Percentiles rank a stretch among this genome's conserved stretches.
Evolutionary conservation across 2,329 filamentous ascomycete species (phyloP).

Genomic region (Trichoderma breve): DNA sequence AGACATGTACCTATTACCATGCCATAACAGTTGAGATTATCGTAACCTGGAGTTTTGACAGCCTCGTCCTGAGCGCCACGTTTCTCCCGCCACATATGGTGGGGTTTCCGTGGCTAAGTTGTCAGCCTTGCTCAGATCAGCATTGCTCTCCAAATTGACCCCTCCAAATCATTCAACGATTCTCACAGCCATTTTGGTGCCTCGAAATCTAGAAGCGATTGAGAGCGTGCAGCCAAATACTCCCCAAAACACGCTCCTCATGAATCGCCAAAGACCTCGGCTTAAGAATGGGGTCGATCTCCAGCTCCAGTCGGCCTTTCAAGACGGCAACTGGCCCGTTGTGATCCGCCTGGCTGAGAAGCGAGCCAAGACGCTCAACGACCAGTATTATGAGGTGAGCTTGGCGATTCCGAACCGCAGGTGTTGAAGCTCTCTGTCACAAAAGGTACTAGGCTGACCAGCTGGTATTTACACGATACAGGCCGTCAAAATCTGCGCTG

Average conservation of each 20-base stretch:
- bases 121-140: constrained; percentile 7
- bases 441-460: not conserved
- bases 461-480: constrained; percentile 35
- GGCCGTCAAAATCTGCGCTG: constrained; percentile 50
- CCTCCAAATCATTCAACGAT: constrained; percentile 4
- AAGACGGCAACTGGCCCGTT: constrained; percentile 52
- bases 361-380: constrained; percentile 47
- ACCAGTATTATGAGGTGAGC: constrained; percentile 56
- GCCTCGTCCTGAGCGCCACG: constrained; percentile 1
- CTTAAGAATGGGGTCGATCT: constrained; percentile 53
- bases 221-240: not conserved
- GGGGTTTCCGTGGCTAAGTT: not conserved
- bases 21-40: no score
- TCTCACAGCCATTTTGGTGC: not conserved
- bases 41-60: not conserved
- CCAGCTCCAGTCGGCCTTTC: constrained; percentile 55
- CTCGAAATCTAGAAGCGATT: not conserved
- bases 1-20: no score
- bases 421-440: not conserved
- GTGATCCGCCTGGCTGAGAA: constrained; percentile 54
- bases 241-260: constrained; percentile 24
- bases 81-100: constrained; percentile 4
- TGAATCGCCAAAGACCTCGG: constrained; percentile 36
- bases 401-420: not conserved
- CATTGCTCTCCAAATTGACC: constrained; percentile 6